Evolutionary conservation across 1,139 yeast genomes (phyloP).

Genomic region (Magnusiomyces tetraspermus): DNA sequence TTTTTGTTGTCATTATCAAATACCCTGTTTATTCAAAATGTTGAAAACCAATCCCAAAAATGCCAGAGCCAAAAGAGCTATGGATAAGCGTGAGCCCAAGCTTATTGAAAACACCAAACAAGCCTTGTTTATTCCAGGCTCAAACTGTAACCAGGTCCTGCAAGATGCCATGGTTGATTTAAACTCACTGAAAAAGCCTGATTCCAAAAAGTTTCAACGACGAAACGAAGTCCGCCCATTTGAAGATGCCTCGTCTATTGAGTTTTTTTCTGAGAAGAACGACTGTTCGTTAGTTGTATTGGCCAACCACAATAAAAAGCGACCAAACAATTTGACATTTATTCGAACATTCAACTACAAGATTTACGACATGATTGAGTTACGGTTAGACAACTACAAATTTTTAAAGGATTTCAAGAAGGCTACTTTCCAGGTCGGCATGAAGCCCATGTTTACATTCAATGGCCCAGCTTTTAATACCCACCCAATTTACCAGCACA

Average conservation of each 20-base stretch:
- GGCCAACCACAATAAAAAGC: conserved; percentile 74
- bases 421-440: conserved; percentile 73
- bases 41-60: conserved; percentile 62
- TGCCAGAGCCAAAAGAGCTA: conserved; percentile 91
- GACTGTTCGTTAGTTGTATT: conserved; percentile 79
- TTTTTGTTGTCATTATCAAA: too few relatives aligned
- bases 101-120: conserved; percentile 80
- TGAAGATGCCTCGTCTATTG: conserved; percentile 80
- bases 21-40: too few relatives aligned
- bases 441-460: conserved; percentile 90
- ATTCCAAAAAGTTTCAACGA: conserved; percentile 72
- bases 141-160: conserved; percentile 64
- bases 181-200: conserved; percentile 87
- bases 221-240: conserved; percentile 88
- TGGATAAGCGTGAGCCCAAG: conserved; percentile 83
- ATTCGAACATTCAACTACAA: conserved; percentile 83
- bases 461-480: conserved; percentile 88
- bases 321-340: conserved; percentile 86
- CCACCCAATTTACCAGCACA: conserved; percentile 76
- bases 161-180: conserved; percentile 89
- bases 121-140: conserved; percentile 87
- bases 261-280: conserved; percentile 90
- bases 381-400: conserved; percentile 61
- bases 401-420: conserved; percentile 68
- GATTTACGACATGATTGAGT: conserved; percentile 88